These are phyloP conservation scores for Fraxinus paxiana DNA, from an alignment of 305 asterid species.

Conservation along the genomic window DNA sequence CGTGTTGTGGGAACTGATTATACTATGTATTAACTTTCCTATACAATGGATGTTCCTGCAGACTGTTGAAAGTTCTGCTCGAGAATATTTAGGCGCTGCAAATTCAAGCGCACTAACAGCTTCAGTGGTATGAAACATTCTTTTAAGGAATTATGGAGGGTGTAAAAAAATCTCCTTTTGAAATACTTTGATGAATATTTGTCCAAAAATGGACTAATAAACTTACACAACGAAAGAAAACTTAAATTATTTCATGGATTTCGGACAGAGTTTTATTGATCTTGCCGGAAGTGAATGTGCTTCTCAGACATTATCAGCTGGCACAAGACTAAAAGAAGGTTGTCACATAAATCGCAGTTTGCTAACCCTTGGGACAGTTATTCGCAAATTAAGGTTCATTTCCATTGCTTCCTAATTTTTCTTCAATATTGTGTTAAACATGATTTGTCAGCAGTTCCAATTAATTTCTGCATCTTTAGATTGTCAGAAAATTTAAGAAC, in stretches of 20 bases:
- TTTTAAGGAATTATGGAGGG: not conserved
- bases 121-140: constrained; percentile 64
- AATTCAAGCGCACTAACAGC: constrained; percentile 72
- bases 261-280: constrained; percentile 75
- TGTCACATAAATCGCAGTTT: constrained; percentile 90
- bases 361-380: constrained; percentile 84
- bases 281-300: constrained; percentile 99
- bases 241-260: not conserved
- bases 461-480: not conserved
- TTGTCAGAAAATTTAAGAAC: not conserved
- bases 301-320: constrained; percentile 60
- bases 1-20: not conserved
- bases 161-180: not conserved
- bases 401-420: not conserved
- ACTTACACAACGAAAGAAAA: not conserved
- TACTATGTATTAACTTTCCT: not conserved
- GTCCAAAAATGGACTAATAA: not conserved
- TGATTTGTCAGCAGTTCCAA: not conserved
- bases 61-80: constrained; percentile 79
- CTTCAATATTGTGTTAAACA: not conserved
- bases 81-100: constrained; percentile 36
- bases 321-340: constrained; percentile 71
- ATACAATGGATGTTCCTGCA: constrained; percentile 28
- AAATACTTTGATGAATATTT: not conserved
- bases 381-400: constrained; percentile 77